Base-by-base conservation (phyloP, 164 flowering plant species). In the Dillenia suffruticosa region DNA sequence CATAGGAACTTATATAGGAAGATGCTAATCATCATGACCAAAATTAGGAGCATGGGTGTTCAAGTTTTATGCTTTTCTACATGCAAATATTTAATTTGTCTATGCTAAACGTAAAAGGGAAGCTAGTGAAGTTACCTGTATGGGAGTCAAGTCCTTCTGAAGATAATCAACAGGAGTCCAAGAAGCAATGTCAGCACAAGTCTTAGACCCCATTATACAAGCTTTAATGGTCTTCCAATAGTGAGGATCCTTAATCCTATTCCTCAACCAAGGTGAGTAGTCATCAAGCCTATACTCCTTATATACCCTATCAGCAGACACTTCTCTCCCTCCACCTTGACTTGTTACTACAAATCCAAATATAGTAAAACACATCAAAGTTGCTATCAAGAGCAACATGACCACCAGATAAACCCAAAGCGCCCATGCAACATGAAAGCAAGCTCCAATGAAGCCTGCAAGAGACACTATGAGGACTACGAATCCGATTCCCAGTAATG, bases 141-240 rank as follows among this genome's bases (percentile, higher is more conserved):
- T 59, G 1, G 99, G 97, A 62, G 90, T 51, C 95, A 94, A 68
- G 62, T 87, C 88, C 52, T 63, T 81, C 59, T 81, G 68, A 1
- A 84, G 56, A 76, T 91, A 94, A 72, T 94, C 99, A 51, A 79
- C 58, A 12, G 96, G 95, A 14, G 95, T 86, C 99, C 99, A 91
- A 32, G 48, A 19, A 6, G 69, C 80, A 66, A 94, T 63, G 66
- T 80, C 74, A 24, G 77, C 77, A 63, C 99, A 94, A 57, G 92
- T 77, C 43, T 76, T 89, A 3, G 99, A 94, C 13, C 87, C 83
- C 64, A 89, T 67, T 3, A 94, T 74, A 64, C 99, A 94, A 17
- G 81, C 69, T 68, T 82, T 84, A 9, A 94, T 77, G 12, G 78
- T 77, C n/a, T 51, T 69, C 99, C 99, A 94, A 56, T 84, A 77